Evolutionary conservation across 257 asterid genomes (phyloP).

Genomic region (Rubia yunnanensis): DNA sequence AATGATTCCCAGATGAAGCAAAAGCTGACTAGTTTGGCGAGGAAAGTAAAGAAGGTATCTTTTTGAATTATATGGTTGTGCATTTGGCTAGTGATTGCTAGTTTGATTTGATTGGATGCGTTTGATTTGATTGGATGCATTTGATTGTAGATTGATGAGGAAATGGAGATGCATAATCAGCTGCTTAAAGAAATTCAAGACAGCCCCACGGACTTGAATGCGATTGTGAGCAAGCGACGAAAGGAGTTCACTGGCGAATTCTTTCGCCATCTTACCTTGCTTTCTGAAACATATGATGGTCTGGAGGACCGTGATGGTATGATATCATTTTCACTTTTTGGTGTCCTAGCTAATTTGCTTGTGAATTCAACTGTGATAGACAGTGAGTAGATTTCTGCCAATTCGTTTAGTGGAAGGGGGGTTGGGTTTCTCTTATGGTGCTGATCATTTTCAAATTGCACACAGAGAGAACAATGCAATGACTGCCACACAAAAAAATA

Average conservation of each 20-base stretch:
- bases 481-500: not conserved
- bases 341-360: not conserved
- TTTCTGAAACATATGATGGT: constrained; percentile 55
- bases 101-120: constrained; percentile 4
- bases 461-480: not conserved
- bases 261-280: constrained; percentile 66
- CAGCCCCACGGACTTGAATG: constrained; percentile 67
- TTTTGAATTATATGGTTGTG: not conserved
- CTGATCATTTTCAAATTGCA: not conserved
- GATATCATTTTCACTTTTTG: not conserved
- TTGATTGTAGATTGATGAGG: constrained; percentile 79
- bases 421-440: not conserved
- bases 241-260: constrained; percentile 74
- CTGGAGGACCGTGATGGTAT: constrained; percentile 92
- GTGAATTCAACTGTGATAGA: not conserved
- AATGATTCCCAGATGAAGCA: constrained; percentile 51
- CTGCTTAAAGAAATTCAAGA: constrained; percentile 79
- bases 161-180: constrained; percentile 63
- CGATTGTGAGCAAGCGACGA: constrained; percentile 71
- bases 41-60: constrained; percentile 67
- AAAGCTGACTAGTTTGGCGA: constrained; percentile 43
- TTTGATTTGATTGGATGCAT: not conserved
- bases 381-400: not conserved
- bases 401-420: not conserved
- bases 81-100: not conserved